Evolutionary conservation across 2,329 filamentous ascomycete genomes (phyloP).

Genomic region (Aspergillus floridensis): DNA sequence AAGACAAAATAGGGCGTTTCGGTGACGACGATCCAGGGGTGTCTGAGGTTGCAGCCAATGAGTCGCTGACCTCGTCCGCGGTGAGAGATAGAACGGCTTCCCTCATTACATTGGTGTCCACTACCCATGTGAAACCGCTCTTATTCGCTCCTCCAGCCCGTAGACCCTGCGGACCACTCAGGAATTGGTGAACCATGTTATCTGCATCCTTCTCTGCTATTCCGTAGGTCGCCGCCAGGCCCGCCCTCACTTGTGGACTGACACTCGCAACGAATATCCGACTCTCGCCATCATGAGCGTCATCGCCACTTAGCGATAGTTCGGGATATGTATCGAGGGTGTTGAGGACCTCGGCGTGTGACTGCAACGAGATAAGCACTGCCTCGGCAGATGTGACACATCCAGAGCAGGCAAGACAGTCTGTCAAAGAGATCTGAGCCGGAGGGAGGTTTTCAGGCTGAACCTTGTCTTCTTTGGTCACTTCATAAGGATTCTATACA

Average conservation of each 20-base stretch:
- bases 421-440: conserved; percentile 91
- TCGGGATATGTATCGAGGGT: conserved; percentile 66
- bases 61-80: conserved; percentile 65
- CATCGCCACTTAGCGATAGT: conserved; percentile 30
- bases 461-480: conserved; percentile 85
- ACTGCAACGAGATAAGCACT: conserved; percentile 92
- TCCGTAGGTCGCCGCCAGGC: conserved; percentile 78
- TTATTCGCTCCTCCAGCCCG: conserved; percentile 66
- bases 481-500: conserved; percentile 67
- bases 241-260: conserved; percentile 86
- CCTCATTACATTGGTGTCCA: conserved; percentile 82
- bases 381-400: conserved; percentile 97
- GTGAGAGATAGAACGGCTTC: conserved; percentile 80
- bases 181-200: conserved; percentile 76
- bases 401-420: conserved; percentile 95
- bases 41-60: conserved; percentile 20
- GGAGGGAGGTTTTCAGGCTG: conserved; percentile 59
- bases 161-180: conserved; percentile 69
- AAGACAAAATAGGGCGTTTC: conserved; percentile 61
- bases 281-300: conserved; percentile 44
- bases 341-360: conserved; percentile 83
- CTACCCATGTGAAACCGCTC: conserved; percentile 81
- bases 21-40: conserved; percentile 19
- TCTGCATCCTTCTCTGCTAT: conserved; percentile 72
- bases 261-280: conserved; percentile 89